A percentile compares a stretch with the other conserved stretches of the same genome.
These are phyloP conservation scores for Schizophyllum amplum DNA, from an alignment of 1,284 basidiomycete species.

Conservation along the genomic window DNA sequence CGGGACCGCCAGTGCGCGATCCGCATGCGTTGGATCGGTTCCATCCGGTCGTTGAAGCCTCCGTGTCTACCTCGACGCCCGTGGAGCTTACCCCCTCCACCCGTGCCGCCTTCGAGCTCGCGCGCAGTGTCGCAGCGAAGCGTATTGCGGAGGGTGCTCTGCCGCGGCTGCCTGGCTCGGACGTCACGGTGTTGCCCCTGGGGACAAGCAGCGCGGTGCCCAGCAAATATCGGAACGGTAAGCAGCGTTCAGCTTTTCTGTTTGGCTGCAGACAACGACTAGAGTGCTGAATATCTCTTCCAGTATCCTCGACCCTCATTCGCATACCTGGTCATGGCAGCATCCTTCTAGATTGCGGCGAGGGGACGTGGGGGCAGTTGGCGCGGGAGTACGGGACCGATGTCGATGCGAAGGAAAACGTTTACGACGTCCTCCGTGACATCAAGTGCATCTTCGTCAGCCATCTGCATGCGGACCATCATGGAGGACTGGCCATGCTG, in stretches of 20 bases:
- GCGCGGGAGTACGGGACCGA: conserved; percentile 70
- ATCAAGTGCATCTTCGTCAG: conserved; percentile 81
- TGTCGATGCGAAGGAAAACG: conserved; percentile 27
- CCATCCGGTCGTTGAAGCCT: conserved; percentile 26
- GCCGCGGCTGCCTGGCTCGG: conserved; percentile 37
- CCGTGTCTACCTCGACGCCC: conserved; percentile 21
- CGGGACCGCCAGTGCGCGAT: conserved; percentile 29
- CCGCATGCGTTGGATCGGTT: conserved; percentile 37
- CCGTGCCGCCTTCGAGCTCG: conserved; percentile 26
- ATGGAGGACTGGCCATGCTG: conserved; percentile 74
- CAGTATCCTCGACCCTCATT: conserved; percentile 74
- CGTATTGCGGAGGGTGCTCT: conserved; percentile 11
- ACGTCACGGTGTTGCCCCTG: conserved; percentile 69
- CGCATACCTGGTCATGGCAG: conserved; percentile 60
- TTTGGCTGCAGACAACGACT: background rate
- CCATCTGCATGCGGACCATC: conserved; percentile 92
- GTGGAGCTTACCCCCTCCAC: conserved; percentile 28
- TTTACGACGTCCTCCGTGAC: conserved; percentile 58
- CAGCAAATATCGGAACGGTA: conserved; percentile 79
- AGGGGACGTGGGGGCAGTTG: conserved; percentile 89
- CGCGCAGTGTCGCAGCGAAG: conserved; percentile 21
- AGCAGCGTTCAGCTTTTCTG: conserved; percentile 10
- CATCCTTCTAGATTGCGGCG: conserved; percentile 84
- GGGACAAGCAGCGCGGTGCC: conserved; percentile 88
- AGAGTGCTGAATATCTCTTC: background rate